Evolutionary conservation across 306 rosid genomes (phyloP), one percentile per base, ranked within the genome.

Genomic region (Purshia tridentata): DNA sequence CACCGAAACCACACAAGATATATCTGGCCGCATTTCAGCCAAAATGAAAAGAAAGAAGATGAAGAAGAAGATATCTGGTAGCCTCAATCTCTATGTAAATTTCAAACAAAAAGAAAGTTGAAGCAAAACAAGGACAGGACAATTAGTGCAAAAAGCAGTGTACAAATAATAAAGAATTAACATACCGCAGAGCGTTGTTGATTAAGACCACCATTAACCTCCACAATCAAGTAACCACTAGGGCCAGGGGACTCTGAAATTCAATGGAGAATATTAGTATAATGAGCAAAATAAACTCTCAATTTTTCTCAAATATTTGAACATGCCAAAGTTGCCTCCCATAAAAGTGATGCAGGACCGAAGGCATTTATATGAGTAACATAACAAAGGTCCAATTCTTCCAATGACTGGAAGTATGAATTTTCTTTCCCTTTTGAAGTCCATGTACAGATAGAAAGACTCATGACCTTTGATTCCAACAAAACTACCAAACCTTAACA

Each of bases 141-240:
- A 29, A 82, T 61, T 65, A 58, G 59, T 68, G 58, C 70, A 44
- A 40, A 63, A 78, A n/a, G 63, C 40, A 52, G 55, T 3, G 57
- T 5, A n/a, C 11, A 40, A 52, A 50, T 44, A 23, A 6, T n/a
- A 40, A 63, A 37, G 46, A 10, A 72, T 65, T 50, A 56, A 58
- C 86, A 48, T 83, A 94, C 99, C 50, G 98, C 96, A 55, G 97
- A 91, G 60, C 96, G 90, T 69, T 94, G 99, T 82, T 94, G 99
- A 85, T 94, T 94, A 74, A 94, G 99, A 69, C 98, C 99, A 16
- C 97, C 99, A 83, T 91, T 94, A 55, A 90, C 99, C 89, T 91
- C 97, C 64, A 94, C 94, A 72, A 94, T 77, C 72, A 94, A 81
- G 91, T 89, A 91, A 51, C 90, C 94, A 74, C 72, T 87, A 49